Evolutionary conservation across 2,329 filamentous ascomycete genomes (phyloP).

Genomic region (Alternaria alternata): DNA sequence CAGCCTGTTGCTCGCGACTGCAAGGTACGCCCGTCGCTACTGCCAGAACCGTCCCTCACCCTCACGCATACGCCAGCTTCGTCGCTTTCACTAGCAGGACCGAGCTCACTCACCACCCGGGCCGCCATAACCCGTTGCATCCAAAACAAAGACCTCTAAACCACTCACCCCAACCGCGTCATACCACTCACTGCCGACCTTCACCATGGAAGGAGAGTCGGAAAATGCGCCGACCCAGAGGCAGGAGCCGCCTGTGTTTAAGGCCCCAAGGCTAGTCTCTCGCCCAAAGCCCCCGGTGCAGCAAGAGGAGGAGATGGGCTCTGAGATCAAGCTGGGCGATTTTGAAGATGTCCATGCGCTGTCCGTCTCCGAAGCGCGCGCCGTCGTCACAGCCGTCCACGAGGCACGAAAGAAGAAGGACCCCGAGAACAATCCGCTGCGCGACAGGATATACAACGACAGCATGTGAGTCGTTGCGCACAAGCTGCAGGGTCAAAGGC

Average conservation of each 20-base stretch:
- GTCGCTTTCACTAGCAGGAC: conserved; percentile 7
- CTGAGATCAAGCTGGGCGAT: conserved; percentile 85
- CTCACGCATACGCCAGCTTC: not conserved
- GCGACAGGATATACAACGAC: conserved; percentile 76
- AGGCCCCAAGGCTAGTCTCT: conserved; percentile 46
- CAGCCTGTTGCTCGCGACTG: not conserved
- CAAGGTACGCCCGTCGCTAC: not conserved
- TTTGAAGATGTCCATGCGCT: conserved; percentile 92
- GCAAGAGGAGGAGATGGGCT: conserved; percentile 86
- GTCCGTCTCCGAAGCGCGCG: conserved; percentile 88
- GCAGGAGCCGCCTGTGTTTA: conserved; percentile 36
- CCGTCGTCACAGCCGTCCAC: conserved; percentile 90
- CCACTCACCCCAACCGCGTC: not conserved
- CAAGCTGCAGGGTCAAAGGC: conserved; percentile 7
- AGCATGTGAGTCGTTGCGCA: conserved; percentile 39
- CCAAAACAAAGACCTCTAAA: conserved; percentile 9
- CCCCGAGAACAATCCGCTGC: conserved; percentile 68
- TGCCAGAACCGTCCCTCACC: not conserved
- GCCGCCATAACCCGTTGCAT: not conserved
- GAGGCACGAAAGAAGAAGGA: conserved; percentile 79
- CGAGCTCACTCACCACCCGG: not conserved
- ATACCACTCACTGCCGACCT: not conserved
- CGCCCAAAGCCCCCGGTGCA: conserved; percentile 68
- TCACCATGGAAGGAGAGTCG: conserved; percentile 45
- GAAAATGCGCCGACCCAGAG: conserved; percentile 21